A percentile compares a stretch with the other conserved stretches of the same genome.
phyloP scores from a whole-genome alignment of 805 yeast species.

The Dipodascus albidus region DNA sequence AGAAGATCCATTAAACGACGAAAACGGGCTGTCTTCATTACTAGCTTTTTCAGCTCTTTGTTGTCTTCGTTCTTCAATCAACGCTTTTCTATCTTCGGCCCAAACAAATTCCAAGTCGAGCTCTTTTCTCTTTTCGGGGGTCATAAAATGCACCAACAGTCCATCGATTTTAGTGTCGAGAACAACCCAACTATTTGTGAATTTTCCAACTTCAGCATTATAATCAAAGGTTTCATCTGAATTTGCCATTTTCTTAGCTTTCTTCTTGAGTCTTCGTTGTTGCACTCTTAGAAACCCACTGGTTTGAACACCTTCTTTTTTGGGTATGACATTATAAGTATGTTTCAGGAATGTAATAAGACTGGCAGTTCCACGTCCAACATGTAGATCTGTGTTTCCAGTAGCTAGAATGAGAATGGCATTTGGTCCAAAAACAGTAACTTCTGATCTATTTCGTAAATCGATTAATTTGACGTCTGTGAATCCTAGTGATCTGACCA shows the following conservation, averaged over 20 bases:
- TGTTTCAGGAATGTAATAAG: conserved; percentile 49
- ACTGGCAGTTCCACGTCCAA: conserved; percentile 56
- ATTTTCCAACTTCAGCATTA: conserved; percentile 32
- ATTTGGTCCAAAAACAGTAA: conserved; percentile 30
- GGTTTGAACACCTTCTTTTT: conserved; percentile 62
- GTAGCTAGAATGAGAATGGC: conserved; percentile 51
- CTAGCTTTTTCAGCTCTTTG: conserved; percentile 1
- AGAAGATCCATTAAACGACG: neutral
- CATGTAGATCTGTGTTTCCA: conserved; percentile 68
- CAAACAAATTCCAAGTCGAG: conserved; percentile 65
- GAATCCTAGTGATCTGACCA: conserved; percentile 55
- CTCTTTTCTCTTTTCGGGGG: conserved; percentile 53
- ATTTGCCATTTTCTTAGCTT: conserved; percentile 41
- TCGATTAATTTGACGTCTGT: conserved; percentile 55
- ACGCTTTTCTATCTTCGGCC: conserved; percentile 19
- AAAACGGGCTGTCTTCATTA: neutral
- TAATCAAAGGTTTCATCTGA: conserved; percentile 42
- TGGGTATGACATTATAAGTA: conserved; percentile 33
- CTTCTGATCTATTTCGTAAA: conserved; percentile 32
- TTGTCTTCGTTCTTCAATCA: neutral
- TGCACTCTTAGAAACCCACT: conserved; percentile 41
- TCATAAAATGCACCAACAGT: conserved; percentile 61
- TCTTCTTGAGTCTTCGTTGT: conserved; percentile 39
- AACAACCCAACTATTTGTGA: conserved; percentile 68
- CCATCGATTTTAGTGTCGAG: conserved; percentile 55